Evolutionary conservation across 768 basidiomycete genomes (phyloP).

Genomic region (button mushroom (Agaricus bisporus)): DNA sequence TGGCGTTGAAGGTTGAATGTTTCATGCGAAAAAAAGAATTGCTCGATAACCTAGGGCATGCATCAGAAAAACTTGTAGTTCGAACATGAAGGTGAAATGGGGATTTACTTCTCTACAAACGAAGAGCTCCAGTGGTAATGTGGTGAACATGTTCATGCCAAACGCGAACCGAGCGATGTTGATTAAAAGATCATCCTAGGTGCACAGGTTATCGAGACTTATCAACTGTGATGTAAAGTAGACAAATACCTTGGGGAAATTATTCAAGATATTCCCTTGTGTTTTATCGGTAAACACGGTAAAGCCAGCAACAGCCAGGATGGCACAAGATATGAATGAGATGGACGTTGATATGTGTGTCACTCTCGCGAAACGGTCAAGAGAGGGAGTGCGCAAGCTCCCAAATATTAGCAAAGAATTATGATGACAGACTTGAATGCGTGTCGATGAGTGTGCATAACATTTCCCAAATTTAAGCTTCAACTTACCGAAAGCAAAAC

Average conservation of each 20-base stretch:
- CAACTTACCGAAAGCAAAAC: constrained; percentile 70
- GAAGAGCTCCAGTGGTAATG: constrained; percentile 91
- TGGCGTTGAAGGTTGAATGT: constrained; percentile 79
- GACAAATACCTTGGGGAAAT: constrained; percentile 68
- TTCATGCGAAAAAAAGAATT: constrained; percentile 91
- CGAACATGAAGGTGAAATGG: background rate
- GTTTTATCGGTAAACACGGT: constrained; percentile 87
- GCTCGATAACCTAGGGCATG: constrained; percentile 73
- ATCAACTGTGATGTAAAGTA: background rate
- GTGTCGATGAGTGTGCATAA: too few relatives aligned
- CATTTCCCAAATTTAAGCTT: too few relatives aligned
- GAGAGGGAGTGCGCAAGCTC: constrained; percentile 84
- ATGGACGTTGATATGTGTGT: constrained; percentile 88
- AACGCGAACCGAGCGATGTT: constrained; percentile 94
- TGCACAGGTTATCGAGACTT: constrained; percentile 1
- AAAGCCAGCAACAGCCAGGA: constrained; percentile 83
- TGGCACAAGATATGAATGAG: constrained; percentile 78
- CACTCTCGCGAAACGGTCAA: constrained; percentile 89
- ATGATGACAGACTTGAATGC: constrained; percentile 78
- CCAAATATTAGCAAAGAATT: constrained; percentile 97
- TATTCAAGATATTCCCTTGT: constrained; percentile 95
- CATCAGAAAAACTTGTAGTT: background rate
- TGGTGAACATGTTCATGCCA: constrained; percentile 97
- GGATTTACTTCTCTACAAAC: constrained; percentile 85
- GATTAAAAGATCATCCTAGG: constrained; percentile 77